Percentiles rank a stretch among this genome's conserved stretches.
These are phyloP conservation scores for Graphium sp. DNA, from an alignment of 2,329 filamentous ascomycete genomes.

Conservation along the genomic window DNA sequence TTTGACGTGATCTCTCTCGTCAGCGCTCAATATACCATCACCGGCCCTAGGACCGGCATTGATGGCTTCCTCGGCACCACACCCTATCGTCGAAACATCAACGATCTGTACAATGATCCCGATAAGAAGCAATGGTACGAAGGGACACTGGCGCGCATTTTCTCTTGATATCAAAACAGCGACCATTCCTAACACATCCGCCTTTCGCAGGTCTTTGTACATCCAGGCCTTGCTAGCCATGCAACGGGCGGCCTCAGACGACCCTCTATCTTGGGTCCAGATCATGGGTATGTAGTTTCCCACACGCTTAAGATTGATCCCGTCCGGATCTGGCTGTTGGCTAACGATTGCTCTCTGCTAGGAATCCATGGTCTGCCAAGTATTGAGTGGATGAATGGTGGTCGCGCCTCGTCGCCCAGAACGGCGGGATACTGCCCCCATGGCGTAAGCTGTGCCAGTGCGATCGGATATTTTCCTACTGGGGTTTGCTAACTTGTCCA, in stretches of 20 bases:
- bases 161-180: too few species aligned
- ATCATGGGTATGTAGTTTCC: slow-evolving; percentile 20
- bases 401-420: slow-evolving; percentile 11
- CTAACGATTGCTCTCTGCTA: slow-evolving; percentile 4
- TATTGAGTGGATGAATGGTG: slow-evolving; percentile 21
- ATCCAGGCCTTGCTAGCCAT: slow-evolving; percentile 26
- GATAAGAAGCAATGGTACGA: too few species aligned
- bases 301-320: slow-evolving; percentile 6
- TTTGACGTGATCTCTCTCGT: slow-evolving; percentile 1
- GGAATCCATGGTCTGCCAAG: slow-evolving; percentile 25
- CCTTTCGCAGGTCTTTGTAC: slow-evolving; percentile 26
- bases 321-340: too few species aligned
- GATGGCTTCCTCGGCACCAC: slow-evolving; percentile 17
- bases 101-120: slow-evolving; percentile 21
- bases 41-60: slow-evolving; percentile 19
- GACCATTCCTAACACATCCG: not conserved
- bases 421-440: slow-evolving; percentile 27
- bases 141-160: too few species aligned
- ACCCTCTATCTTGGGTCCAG: slow-evolving; percentile 31
- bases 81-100: slow-evolving; percentile 28
- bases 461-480: not conserved
- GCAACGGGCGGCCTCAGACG: slow-evolving; percentile 19
- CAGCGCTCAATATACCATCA: slow-evolving; percentile 11
- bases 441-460: slow-evolving; percentile 16
- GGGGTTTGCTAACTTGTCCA: not conserved